These are phyloP conservation scores for Cenchrus americanus DNA, from an alignment of 176 grass and related monocot species.

Conservation along the genomic window DNA sequence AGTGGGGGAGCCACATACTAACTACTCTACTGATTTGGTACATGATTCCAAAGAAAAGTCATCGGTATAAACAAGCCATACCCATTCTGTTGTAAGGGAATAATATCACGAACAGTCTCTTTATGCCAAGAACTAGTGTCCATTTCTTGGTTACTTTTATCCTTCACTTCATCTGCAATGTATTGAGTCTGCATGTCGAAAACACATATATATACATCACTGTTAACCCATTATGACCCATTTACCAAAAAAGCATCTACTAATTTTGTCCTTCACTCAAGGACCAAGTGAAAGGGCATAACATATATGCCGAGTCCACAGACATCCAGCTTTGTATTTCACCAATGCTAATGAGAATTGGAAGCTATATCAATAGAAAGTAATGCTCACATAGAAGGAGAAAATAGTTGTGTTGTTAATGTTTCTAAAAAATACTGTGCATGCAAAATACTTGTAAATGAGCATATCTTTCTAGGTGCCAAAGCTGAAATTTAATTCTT, in stretches of 20 bases:
- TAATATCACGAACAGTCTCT: constrained; percentile 42
- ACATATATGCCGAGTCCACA: constrained; percentile 7
- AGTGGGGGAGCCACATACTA: no score
- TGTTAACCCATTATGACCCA: no score
- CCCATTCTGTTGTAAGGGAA: constrained; percentile 68
- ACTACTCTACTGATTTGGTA: background rate
- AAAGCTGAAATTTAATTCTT: background rate
- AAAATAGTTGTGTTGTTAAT: constrained; percentile 2
- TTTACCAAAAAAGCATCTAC: background rate
- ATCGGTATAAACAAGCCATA: constrained; percentile 43
- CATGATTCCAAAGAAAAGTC: constrained; percentile 21
- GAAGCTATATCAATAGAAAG: background rate
- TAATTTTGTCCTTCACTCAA: background rate
- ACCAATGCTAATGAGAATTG: background rate
- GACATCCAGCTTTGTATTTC: background rate
- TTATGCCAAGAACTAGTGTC: constrained; percentile 52
- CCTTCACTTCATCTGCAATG: constrained; percentile 74
- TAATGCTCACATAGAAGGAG: background rate
- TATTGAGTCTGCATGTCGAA: constrained; percentile 59
- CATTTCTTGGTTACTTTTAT: constrained; percentile 71
- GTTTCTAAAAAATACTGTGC: background rate
- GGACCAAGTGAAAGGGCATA: constrained; percentile 21
- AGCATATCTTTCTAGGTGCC: background rate
- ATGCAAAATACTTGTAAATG: background rate
- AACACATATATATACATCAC: no score